Evolutionary conservation across 2,329 filamentous ascomycete species (phyloP), one percentile per base, ranked within the genome.

Genomic region (Trichoderma sp.): DNA sequence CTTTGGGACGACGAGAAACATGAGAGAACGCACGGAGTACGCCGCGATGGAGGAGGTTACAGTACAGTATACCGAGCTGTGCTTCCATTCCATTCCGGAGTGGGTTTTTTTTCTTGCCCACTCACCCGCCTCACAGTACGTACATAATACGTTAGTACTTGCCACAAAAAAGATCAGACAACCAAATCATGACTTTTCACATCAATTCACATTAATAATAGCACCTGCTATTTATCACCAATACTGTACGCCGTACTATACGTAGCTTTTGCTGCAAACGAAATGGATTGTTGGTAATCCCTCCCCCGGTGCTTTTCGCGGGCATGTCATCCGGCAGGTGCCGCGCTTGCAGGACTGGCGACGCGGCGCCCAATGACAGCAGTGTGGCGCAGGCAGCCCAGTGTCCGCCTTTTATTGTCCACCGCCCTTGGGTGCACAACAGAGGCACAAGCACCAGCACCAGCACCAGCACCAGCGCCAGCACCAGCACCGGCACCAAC

Each of bases 301-400:
- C 42, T 19, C 58, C 42, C 58, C 63, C n/a, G n/a, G 17, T 57
- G 27, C 8, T 17, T 19, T 66, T 63, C 42, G 25, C 17, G 53
- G 59, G 59, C 32, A 53, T 66, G 63, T 66, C 63, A 66, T 66
- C 63, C 63, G 63, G 39, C 63, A 48, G 52, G 42, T 37, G 63
- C 63, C 53, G 63, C 37, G 54, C 39, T 56, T 56, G 45, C 59
- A 52, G 32, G 35, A 52, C 42, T 48, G 34, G 27, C 34, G 45
- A 53, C 45, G 59, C 59, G 59, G 59, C 45, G 45, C 52, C 59
- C 59, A 63, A 63, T 63, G 22, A 32, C 52, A 22, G 19, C 13
- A 57, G 48, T 65, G 63, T 65, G 63, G 63, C 63, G 63, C 63
- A 65, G 50, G 52, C 50, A 35, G 9, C 50, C 63, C 63, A 56